A percentile compares a stretch with the other conserved stretches of the same genome.
Evolutionary conservation across 129 eudicot genomes (phyloP).

Genomic region (carrot (Daucus carota)): DH1_v3.0 NC_030387.2:23410001-23410500

Average conservation of each 20-base stretch:
- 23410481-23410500: neutral
- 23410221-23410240: conserved; percentile 21
- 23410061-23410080: neutral
- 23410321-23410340: neutral
- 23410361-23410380: neutral
- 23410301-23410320: neutral
- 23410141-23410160: conserved; percentile 50
- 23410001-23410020: conserved; percentile 17
- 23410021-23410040: conserved; percentile 8
- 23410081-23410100: conserved; percentile 16
- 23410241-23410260: neutral
- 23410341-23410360: neutral
- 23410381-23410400: neutral
- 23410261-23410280: neutral
- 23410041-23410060: conserved; percentile 1
- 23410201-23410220: conserved; percentile 15
- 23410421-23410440: neutral
- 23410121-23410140: conserved; percentile 51
- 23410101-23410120: conserved; percentile 36
- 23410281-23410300: neutral
- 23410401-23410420: neutral
- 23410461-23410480: too few species aligned
- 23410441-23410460: neutral
- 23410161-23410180: conserved; percentile 65
- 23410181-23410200: conserved; percentile 44